phyloP scores from a whole-genome alignment of 2,329 filamentous ascomycete species.

The Drechmeria coniospora region DNA sequence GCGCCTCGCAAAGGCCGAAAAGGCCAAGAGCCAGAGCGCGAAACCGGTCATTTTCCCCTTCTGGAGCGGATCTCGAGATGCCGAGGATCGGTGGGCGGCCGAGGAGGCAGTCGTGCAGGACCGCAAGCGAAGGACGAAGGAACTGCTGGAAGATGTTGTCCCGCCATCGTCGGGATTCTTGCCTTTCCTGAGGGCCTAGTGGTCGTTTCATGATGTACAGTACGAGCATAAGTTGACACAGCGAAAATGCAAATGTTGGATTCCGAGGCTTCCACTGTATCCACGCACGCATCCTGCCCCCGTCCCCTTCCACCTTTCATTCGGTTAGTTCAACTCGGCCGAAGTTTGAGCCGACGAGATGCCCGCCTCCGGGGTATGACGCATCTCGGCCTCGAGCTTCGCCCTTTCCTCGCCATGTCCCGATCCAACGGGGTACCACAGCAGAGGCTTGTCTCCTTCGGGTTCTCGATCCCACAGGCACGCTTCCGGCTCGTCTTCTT shows the following conservation, averaged over 20 bases:
- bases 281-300: too few species aligned
- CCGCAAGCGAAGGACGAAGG: constrained; percentile 31
- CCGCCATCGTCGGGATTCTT: constrained; percentile 18
- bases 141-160: constrained; percentile 34
- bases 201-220: too few species aligned
- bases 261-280: too few species aligned
- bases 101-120: constrained; percentile 40
- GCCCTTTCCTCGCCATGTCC: constrained; percentile 13
- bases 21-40: constrained; percentile 19
- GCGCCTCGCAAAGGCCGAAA: constrained; percentile 40
- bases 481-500: too few species aligned
- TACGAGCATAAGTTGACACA: too few species aligned
- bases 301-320: too few species aligned
- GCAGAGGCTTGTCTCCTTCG: constrained; percentile 14
- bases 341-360: too few species aligned
- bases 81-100: constrained; percentile 33
- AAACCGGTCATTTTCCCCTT: constrained; percentile 19
- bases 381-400: too few species aligned
- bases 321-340: too few species aligned
- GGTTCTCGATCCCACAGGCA: constrained; percentile 17
- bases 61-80: constrained; percentile 19
- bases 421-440: too few species aligned
- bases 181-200: constrained; percentile 24
- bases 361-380: too few species aligned
- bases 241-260: too few species aligned